Evolutionary conservation across 2,329 filamentous ascomycete genomes (phyloP).

Genomic region (Epichloe uncinata): DNA sequence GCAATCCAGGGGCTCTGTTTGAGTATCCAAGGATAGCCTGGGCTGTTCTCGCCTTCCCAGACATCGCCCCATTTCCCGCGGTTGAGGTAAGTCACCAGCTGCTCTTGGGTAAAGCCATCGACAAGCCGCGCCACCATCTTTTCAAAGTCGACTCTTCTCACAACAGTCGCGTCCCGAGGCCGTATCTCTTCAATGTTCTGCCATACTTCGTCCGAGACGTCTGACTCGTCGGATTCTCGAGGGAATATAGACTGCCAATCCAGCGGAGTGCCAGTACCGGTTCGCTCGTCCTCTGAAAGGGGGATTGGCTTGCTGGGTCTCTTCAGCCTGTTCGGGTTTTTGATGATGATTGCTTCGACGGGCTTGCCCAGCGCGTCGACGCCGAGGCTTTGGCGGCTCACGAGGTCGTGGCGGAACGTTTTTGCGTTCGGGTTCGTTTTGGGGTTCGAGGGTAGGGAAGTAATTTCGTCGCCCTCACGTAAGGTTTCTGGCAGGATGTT

Average conservation of each 20-base stretch:
- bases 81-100: constrained; percentile 31
- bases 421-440: neutral
- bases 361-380: constrained; percentile 22
- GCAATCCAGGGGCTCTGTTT: constrained; percentile 30
- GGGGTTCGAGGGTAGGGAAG: neutral
- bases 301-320: constrained; percentile 7
- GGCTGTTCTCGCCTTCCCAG: neutral
- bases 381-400: constrained; percentile 18
- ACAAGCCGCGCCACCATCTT: constrained; percentile 24
- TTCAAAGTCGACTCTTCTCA: constrained; percentile 28
- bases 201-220: constrained; percentile 22
- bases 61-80: neutral
- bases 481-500: neutral
- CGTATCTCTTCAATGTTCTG: constrained; percentile 35
- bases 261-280: constrained; percentile 7
- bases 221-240: constrained; percentile 14
- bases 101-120: constrained; percentile 32
- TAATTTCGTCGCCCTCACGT: neutral
- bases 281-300: constrained; percentile 10
- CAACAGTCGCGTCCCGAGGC: constrained; percentile 24
- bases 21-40: constrained; percentile 27
- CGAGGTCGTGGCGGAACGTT: constrained; percentile 13
- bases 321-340: constrained; percentile 21
- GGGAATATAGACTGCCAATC: constrained; percentile 20
- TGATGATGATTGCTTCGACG: constrained; percentile 34